Evolutionary conservation across 73 alveolate species (phyloP), one percentile per base, ranked within the genome.

Genomic region (Symbiodinium pilosum): DNA sequence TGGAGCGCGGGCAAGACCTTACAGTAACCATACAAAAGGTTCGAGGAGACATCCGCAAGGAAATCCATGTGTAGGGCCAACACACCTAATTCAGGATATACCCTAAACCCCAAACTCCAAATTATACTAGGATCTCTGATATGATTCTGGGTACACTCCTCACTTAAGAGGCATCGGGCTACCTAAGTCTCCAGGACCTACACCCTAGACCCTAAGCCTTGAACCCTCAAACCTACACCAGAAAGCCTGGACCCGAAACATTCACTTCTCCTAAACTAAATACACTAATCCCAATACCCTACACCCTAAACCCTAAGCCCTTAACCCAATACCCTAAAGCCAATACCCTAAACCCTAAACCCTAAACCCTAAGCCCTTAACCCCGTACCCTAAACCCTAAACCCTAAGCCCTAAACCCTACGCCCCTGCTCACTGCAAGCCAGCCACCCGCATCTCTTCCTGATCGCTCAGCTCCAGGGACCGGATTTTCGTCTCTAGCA

Each of bases 381-480:
- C 30, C 1, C 43, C 84, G n/a, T 47, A 71, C 84, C 43, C 43
- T 3, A 36, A 32, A 71, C 84, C 84, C 84, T n/a, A n/a, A 69
- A 21, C 43, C 84, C 84, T 36, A 71, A 71, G 34, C 41, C 43
- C 28, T 3, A 71, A 71, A n/a, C 43, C 43, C 43, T 3, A 56
- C 26, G 9, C 32, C 3, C 5, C 34, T 56, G 21, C 73, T 56
- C 5, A 20, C n/a, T n/a, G 5, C 32, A 21, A 43, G 44, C 85
- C 41, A 71, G 43, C 30, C 9, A 43, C 97, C 97, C 97, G 56
- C 2, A 91, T 54, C 77, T 91, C 97, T 32, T 68, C 88, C 81
- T 38, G 51, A 77, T 91, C 88, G 43, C 51, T 91, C 38, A 91
- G 97, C 43, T 91, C 97, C 88, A 91, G 43, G 39, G 97, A 85